Evolutionary conservation across 768 basidiomycete species (phyloP), one percentile per base, ranked within the genome.

Genomic region (Flagelloscypha sp.): DNA sequence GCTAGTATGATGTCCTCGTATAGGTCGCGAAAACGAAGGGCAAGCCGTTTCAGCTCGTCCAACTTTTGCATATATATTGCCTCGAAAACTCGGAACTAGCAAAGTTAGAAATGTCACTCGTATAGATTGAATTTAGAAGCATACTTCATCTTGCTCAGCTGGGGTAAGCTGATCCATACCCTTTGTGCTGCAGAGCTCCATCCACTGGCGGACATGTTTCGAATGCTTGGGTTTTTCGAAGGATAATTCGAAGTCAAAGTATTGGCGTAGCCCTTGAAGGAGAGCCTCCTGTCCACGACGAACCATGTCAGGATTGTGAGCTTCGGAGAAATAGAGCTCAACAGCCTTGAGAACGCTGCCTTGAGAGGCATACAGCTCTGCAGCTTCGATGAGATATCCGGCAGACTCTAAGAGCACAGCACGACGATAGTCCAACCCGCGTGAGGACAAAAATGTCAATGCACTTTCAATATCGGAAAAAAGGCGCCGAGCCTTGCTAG

Each of bases 401-500:
- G 65, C 56, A 4, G 55, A 52, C 19, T 61, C 58, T 10, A 78
- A 55, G 7, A 80, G 44, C 0, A 54, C 50, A 0, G 69, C 68
- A 6, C 61, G 72, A 6, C 71, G 66, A 9, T 60, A 39, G 43
- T 75, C 70, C 5, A 83, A 53, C 23, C 68, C 68, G 28, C 65
- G 63, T 3, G 72, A 64, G 36, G 77, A 68, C n/a, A 76, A 58
- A 39, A 74, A 84, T 25, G 68, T 65, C n/a, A 78, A 42, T 15
- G 62, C 61, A 15, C 77, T 72, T 16, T 81, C 71, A 1, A 62
- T 53, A 1, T 65, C 57, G 0, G 57, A 41, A 38, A 84, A 84
- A 3, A 83, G 48, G 6, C 52, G 42, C 36, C 56, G 35, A 16
- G 65, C 66, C 49, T 69, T 56, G 15, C 81, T 81, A n/a, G n/a